A percentile compares a stretch with the other conserved stretches of the same genome.
Conservation (phyloP, 768 basidiomycete species). For the Boletus subparvulus region DNA sequence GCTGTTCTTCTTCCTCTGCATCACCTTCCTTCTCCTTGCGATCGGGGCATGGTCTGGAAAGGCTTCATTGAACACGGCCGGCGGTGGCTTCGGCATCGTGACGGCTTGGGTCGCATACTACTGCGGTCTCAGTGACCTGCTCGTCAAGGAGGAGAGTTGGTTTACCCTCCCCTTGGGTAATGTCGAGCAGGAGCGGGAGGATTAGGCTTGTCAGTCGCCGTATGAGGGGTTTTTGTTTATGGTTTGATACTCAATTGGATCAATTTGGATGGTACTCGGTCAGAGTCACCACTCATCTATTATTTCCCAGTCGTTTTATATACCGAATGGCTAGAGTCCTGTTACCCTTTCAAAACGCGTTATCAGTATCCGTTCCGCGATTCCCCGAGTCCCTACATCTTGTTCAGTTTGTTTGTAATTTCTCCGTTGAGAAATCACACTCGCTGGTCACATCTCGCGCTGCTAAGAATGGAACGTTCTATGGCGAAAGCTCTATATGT, state of each 20-base stretch:
- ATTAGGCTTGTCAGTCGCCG: neutral
- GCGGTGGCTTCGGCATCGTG: slow-evolving; percentile 45
- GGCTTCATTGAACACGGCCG: slow-evolving; percentile 33
- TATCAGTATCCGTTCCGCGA: neutral
- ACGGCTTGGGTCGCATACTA: slow-evolving; percentile 52
- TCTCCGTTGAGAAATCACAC: neutral
- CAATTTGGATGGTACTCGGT: neutral
- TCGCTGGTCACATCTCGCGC: neutral
- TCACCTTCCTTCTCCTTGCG: slow-evolving; percentile 52
- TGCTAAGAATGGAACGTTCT: neutral
- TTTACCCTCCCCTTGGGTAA: slow-evolving; percentile 42
- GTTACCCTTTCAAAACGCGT: neutral
- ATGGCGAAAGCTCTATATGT: too few species aligned
- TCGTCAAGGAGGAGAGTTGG: slow-evolving; percentile 38
- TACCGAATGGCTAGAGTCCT: neutral
- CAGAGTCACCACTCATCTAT: neutral
- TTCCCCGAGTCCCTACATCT: neutral
- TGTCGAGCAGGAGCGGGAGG: slow-evolving; percentile 10
- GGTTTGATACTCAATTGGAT: neutral
- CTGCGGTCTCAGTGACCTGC: slow-evolving; percentile 41
- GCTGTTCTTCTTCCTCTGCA: slow-evolving; percentile 51
- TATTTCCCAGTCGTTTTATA: slow-evolving; percentile 10
- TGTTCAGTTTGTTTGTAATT: slow-evolving; percentile 6
- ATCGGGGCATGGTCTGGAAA: slow-evolving; percentile 37
- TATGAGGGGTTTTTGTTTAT: neutral